Conservation (phyloP, 2,329 filamentous ascomycete genomes). For the Monilinia laxa region DNA sequence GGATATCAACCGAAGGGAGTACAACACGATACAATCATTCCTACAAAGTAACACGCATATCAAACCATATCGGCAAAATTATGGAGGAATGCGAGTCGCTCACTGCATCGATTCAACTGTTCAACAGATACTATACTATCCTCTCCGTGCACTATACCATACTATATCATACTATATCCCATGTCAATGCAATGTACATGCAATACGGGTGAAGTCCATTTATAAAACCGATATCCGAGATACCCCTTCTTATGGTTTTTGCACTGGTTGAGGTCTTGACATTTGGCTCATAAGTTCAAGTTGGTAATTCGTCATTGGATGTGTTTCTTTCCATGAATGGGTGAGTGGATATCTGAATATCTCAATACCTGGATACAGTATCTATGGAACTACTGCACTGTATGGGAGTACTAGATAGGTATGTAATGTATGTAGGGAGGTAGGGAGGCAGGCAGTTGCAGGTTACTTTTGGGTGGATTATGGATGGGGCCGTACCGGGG, state of each 20-base stretch:
- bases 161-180: too few species aligned
- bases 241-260: slow-evolving; percentile 1
- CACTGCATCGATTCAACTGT: neutral
- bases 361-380: too few species aligned
- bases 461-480: neutral
- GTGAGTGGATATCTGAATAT: too few species aligned
- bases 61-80: neutral
- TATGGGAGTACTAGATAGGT: too few species aligned
- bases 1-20: neutral
- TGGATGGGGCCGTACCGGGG: slow-evolving; percentile 8
- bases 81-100: slow-evolving; percentile 14
- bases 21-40: too few species aligned
- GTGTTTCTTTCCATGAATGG: neutral
- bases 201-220: slow-evolving; percentile 1
- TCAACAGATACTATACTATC: too few species aligned
- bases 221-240: slow-evolving; percentile 7
- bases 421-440: too few species aligned
- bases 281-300: neutral
- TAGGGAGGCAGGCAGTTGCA: too few species aligned
- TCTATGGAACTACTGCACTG: too few species aligned
- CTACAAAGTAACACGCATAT: too few species aligned
- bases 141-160: too few species aligned
- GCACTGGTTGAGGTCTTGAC: neutral
- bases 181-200: slow-evolving; percentile 7
- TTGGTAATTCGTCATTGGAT: slow-evolving; percentile 2